Conservation (phyloP, 306 rosid species). For the Crotalaria pallida region DNA sequence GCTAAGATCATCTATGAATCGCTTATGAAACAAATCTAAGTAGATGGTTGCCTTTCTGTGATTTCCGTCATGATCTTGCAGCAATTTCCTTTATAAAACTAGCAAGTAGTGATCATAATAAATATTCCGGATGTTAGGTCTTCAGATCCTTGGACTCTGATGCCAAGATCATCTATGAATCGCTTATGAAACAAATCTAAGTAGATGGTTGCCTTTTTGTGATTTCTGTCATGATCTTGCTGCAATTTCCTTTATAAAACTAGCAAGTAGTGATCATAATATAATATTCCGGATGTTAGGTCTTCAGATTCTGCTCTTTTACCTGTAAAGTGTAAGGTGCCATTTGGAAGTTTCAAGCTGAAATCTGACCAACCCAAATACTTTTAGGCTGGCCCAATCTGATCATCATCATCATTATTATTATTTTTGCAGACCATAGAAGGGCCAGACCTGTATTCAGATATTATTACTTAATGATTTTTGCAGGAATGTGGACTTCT, state of each 20-base stretch:
- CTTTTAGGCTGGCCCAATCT: background rate
- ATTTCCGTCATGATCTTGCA: background rate
- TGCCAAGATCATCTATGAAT: background rate
- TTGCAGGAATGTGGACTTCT: background rate
- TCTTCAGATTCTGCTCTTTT: background rate
- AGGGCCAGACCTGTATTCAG: background rate
- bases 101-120: no score
- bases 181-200: background rate
- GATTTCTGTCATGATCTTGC: background rate
- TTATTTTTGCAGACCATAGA: background rate
- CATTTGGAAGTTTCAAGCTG: no score
- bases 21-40: background rate
- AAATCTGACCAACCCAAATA: background rate
- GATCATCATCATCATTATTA: background rate
- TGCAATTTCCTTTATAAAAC: background rate
- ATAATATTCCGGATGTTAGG: background rate
- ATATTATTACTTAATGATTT: background rate
- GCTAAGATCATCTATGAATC: background rate
- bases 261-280: no score
- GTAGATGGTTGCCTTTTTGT: background rate
- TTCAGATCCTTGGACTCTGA: background rate
- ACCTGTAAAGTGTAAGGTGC: background rate
- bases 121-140: background rate
- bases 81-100: background rate
- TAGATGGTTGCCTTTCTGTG: background rate